Evolutionary conservation across 306 rosid genomes (phyloP).

Genomic region (Casuarina equisetifolia): DNA sequence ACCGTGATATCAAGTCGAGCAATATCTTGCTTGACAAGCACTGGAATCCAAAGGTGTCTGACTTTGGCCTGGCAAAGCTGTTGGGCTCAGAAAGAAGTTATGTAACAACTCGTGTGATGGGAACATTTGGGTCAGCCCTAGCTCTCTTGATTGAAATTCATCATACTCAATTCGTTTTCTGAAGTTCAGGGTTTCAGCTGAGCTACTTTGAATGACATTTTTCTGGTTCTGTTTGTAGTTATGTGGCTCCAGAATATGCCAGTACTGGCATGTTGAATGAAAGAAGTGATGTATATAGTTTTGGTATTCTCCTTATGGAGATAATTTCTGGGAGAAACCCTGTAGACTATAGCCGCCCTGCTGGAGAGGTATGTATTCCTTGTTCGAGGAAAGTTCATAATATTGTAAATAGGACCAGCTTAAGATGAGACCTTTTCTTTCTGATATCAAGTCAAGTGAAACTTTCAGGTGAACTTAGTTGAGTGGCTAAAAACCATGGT

Average conservation of each 20-base stretch:
- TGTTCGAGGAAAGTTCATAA: slow-evolving; percentile 1
- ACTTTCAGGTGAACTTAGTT: slow-evolving; percentile 55
- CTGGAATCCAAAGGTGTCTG: slow-evolving; percentile 65
- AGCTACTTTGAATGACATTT: background rate
- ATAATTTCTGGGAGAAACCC: slow-evolving; percentile 65
- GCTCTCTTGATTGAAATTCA: background rate
- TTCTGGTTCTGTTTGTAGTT: slow-evolving; percentile 36
- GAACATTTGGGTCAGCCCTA: slow-evolving; percentile 59
- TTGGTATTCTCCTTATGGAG: slow-evolving; percentile 65
- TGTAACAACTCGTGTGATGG: slow-evolving; percentile 69
- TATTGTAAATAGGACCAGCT: background rate
- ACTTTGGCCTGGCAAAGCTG: slow-evolving; percentile 66
- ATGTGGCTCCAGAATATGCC: slow-evolving; percentile 72
- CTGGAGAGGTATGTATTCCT: slow-evolving; percentile 51
- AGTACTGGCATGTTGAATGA: slow-evolving; percentile 70
- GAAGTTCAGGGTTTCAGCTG: background rate
- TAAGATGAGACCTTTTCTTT: background rate
- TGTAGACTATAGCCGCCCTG: slow-evolving; percentile 55
- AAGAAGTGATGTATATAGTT: slow-evolving; percentile 64
- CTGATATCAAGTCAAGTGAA: slow-evolving; percentile 14
- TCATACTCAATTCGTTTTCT: background rate
- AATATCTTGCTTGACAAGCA: slow-evolving; percentile 62
- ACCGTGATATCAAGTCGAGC: slow-evolving; percentile 69
- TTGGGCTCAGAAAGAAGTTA: slow-evolving; percentile 63
- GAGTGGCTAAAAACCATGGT: slow-evolving; percentile 70